Evolutionary conservation across 345 rosid species (phyloP), one percentile per base, ranked within the genome.

Genomic region (Pseudoturritis turrita): DNA sequence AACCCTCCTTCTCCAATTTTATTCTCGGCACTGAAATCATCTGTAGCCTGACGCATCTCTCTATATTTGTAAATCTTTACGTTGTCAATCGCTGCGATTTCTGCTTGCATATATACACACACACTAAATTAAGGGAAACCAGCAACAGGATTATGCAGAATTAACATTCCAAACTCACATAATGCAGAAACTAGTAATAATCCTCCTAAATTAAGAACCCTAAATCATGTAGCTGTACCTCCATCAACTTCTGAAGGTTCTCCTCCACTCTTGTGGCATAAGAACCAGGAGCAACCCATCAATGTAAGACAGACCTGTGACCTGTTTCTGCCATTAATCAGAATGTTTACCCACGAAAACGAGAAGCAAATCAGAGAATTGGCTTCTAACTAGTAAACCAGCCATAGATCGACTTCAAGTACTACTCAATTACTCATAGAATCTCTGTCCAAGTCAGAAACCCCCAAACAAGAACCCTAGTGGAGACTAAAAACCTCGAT

Each of bases 1-100:
- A 91, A 95, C 47, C 97, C 99, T 39, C 99, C 99, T 80, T 89
- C 99, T 33, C 99, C 99, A 75, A 95, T 88, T 77, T 95, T 89
- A 64, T 84, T 70, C 40, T 47, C 67, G 1, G 70, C 70, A 71
- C 84, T 83, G 74, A 95, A 95, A 82, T 85, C 96, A 40, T 83
- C 85, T 0, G 99, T 91, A 28, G 90, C 96, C 0, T 60, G 74
- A 73, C 81, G 82, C 77, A 95, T 72, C 78, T 88, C 90, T 81
- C 61, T 91, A 56, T 88, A 88, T 11, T 77, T 67, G 68, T 84
- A 95, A 55, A 83, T 62, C 78, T 81, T 89, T 40, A 81, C 85
- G 7, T 84, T 84, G 26, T 51, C 76, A 50, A 83, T 65, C 21
- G 65, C 83, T 68, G 84, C 81, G 46, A 95, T 36, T 55, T 84